Percentiles rank a stretch among this genome's conserved stretches.
Evolutionary conservation across 1,284 basidiomycete genomes (phyloP).

Genomic region (Somion occarium): DNA sequence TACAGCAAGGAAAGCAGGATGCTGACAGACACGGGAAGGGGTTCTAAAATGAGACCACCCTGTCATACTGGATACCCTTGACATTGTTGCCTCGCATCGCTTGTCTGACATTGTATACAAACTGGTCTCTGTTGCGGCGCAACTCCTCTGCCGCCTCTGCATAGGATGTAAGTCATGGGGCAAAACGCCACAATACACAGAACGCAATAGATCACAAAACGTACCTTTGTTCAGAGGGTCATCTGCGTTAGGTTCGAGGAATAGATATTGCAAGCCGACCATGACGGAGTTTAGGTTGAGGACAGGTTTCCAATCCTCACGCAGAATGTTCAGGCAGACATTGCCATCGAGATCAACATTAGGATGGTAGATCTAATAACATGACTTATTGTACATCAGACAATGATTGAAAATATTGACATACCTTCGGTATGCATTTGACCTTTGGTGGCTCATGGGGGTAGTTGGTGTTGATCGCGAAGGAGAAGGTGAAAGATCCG

Average conservation of each 20-base stretch:
- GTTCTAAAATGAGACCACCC: conserved; percentile 40
- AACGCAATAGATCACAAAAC: conserved; percentile 21
- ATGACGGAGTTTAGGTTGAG: conserved; percentile 96
- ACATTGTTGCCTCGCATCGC: conserved; percentile 80
- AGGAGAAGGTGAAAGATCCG: conserved; percentile 90
- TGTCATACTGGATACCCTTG: conserved; percentile 75
- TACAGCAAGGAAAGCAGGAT: background rate
- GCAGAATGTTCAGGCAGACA: conserved; percentile 94
- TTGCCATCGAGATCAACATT: conserved; percentile 98
- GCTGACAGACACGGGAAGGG: background rate
- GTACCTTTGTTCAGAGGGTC: conserved; percentile 98
- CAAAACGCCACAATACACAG: conserved; percentile 2
- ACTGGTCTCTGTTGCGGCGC: conserved; percentile 77
- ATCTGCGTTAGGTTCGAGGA: conserved; percentile 97
- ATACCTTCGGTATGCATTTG: conserved; percentile 91
- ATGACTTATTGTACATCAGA: conserved; percentile 1
- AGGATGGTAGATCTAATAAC: conserved; percentile 92
- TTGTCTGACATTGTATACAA: conserved; percentile 76
- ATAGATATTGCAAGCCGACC: conserved; percentile 97
- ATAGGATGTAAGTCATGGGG: conserved; percentile 1
- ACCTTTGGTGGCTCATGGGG: conserved; percentile 99
- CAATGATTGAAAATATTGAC: conserved; percentile 27
- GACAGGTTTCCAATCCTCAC: conserved; percentile 99
- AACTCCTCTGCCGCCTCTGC: conserved; percentile 94
- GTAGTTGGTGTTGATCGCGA: conserved; percentile 96